A percentile compares a stretch with the other conserved stretches of the same genome.
These are phyloP conservation scores for Asterochloris sp. DNA, from an alignment of 139 green algal genomes.

Conservation along the genomic window DNA sequence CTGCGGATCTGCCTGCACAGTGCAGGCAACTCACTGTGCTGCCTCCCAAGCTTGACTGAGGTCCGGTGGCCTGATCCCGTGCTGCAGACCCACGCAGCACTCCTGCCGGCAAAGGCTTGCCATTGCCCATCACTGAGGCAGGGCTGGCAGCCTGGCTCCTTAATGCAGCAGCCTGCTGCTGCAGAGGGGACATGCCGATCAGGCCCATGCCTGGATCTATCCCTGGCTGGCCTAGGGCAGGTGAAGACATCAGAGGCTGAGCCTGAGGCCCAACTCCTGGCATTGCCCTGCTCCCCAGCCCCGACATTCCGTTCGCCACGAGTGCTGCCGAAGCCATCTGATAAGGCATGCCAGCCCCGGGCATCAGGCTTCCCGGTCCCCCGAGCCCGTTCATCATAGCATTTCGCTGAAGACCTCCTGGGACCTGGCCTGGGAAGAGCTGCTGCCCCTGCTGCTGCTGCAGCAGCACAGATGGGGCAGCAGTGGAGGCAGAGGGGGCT, in stretches of 20 bases:
- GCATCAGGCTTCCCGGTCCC: not conserved
- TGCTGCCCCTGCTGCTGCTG: not conserved
- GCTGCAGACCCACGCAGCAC: slow-evolving; percentile 15
- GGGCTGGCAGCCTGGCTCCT: not conserved
- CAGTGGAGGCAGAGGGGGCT: not conserved
- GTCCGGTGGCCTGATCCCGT: not conserved
- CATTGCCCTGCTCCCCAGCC: slow-evolving; percentile 17
- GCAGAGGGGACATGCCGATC: not conserved
- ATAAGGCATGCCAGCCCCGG: slow-evolving; percentile 2
- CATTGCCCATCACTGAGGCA: slow-evolving; percentile 57
- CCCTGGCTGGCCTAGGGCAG: not conserved
- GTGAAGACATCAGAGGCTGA: no score
- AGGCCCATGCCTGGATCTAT: not conserved
- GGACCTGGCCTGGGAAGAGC: not conserved
- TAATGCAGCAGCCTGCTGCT: not conserved
- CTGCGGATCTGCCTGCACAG: no score
- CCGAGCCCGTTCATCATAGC: no score
- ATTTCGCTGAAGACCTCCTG: no score
- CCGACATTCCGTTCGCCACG: not conserved
- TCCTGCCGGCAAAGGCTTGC: slow-evolving; percentile 46
- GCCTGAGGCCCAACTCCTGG: not conserved
- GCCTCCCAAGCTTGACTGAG: not conserved
- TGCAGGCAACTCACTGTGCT: no score
- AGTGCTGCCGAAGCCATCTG: slow-evolving; percentile 28
- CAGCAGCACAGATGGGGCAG: slow-evolving; percentile 20